phyloP scores from a whole-genome alignment of 352 stramenopile genomes.

The Globisporangium heterothallicum region DNA sequence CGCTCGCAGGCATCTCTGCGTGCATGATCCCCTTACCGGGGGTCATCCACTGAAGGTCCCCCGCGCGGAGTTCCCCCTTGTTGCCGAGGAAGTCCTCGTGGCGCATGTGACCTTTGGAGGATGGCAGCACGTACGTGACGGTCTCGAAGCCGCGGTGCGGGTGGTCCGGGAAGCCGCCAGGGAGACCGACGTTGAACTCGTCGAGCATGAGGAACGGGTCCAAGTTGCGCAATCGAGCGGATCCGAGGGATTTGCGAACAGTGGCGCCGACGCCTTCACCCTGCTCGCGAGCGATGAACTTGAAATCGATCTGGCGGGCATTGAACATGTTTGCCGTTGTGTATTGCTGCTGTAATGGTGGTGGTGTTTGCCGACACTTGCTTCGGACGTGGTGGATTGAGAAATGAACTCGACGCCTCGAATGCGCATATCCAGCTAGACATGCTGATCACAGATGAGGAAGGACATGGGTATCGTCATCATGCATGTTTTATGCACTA shows the following conservation, averaged over 20 bases:
- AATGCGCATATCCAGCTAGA: not conserved
- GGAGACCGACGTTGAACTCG: conserved; percentile 34
- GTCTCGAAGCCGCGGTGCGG: conserved; percentile 89
- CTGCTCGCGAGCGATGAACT: conserved; percentile 25
- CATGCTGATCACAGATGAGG: not conserved
- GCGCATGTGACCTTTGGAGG: conserved; percentile 64
- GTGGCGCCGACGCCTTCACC: conserved; percentile 29
- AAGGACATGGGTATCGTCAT: not conserved
- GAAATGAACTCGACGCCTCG: not conserved
- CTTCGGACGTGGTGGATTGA: not conserved
- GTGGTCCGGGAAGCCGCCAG: conserved; percentile 85
- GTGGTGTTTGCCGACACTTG: too few relatives aligned
- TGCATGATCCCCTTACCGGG: conserved; percentile 43
- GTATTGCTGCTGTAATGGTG: too few relatives aligned
- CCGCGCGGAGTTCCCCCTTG: conserved; percentile 32
- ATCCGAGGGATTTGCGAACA: conserved; percentile 35
- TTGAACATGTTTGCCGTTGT: not conserved
- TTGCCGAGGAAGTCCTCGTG: conserved; percentile 80
- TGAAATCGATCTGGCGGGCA: not conserved
- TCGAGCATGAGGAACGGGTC: conserved; percentile 55
- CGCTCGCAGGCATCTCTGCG: conserved; percentile 37
- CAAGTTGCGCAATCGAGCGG: conserved; percentile 22
- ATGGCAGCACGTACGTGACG: conserved; percentile 81
- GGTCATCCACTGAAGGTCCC: conserved; percentile 57
- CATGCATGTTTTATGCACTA: not conserved